phyloP scores from a whole-genome alignment of 305 asterid genomes.

The Plantago coronopus region DNA sequence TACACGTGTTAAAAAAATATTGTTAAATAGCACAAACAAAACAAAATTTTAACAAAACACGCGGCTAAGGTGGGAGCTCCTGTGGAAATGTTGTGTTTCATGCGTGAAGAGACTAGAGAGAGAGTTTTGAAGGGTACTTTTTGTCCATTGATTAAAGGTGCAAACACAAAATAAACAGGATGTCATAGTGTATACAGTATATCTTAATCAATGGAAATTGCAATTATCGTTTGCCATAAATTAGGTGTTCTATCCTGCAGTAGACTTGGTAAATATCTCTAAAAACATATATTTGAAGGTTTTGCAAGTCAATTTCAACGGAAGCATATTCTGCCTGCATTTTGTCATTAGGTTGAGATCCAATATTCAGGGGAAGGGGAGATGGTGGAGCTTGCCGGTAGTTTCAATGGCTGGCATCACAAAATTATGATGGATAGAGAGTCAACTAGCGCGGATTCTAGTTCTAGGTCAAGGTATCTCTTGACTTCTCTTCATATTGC shows the following conservation, averaged over 20 bases:
- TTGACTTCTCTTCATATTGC: constrained; percentile 9
- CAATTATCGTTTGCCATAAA: too few species aligned
- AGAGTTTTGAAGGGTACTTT: too few species aligned
- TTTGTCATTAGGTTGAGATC: constrained; percentile 59
- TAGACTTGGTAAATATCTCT: too few species aligned
- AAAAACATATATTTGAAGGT: not conserved
- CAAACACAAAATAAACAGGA: too few species aligned
- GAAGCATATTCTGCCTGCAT: constrained; percentile 23
- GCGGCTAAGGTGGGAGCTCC: too few species aligned
- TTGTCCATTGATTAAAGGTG: too few species aligned
- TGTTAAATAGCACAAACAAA: too few species aligned
- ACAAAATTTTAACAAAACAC: too few species aligned
- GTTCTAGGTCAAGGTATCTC: constrained; percentile 42
- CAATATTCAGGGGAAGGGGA: constrained; percentile 65
- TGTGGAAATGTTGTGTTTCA: too few species aligned
- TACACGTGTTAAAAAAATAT: not conserved
- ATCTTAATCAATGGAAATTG: too few species aligned
- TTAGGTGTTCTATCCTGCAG: not conserved
- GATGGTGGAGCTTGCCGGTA: constrained; percentile 77
- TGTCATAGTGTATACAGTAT: too few species aligned
- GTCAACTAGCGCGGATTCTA: constrained; percentile 36
- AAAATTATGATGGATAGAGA: constrained; percentile 54
- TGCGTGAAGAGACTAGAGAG: too few species aligned
- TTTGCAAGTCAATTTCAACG: constrained; percentile 16
- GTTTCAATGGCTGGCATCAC: constrained; percentile 93